Percentiles rank a stretch among this genome's conserved stretches.
Evolutionary conservation across 106 monocot species (phyloP).

Genomic region (Vanilla planifolia): DNA sequence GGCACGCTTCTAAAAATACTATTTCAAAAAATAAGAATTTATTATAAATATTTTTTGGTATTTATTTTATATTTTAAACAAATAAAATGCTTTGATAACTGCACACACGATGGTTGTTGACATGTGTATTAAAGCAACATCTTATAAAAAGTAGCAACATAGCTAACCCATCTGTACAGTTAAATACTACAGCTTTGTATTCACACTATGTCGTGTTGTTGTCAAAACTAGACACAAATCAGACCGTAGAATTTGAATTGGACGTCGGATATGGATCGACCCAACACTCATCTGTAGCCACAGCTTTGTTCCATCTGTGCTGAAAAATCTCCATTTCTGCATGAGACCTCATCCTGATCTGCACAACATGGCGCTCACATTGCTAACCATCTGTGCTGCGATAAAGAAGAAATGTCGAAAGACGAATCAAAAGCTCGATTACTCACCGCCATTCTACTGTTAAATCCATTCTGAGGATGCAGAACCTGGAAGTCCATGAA

Average conservation of each 20-base stretch:
- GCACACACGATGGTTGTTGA: too few relatives aligned
- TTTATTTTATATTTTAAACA: too few relatives aligned
- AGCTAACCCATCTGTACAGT: too few relatives aligned
- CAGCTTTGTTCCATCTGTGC: constrained; percentile 33
- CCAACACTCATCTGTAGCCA: constrained; percentile 28
- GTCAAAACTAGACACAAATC: background rate
- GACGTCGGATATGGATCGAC: constrained; percentile 29
- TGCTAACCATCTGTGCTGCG: background rate
- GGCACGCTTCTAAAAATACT: too few relatives aligned
- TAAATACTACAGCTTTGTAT: too few relatives aligned
- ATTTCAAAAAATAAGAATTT: too few relatives aligned
- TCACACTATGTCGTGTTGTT: too few relatives aligned
- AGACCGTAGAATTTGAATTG: background rate
- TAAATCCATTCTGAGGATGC: constrained; percentile 3
- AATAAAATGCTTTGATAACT: too few relatives aligned
- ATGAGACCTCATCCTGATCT: constrained; percentile 30
- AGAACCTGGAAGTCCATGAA: constrained; percentile 22
- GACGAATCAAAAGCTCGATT: background rate
- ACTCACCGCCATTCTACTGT: constrained; percentile 36
- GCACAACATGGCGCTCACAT: background rate
- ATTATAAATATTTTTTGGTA: too few relatives aligned
- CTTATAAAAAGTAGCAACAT: too few relatives aligned
- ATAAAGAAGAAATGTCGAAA: too few relatives aligned
- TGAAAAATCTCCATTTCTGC: constrained; percentile 27
- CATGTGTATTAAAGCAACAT: too few relatives aligned